These are phyloP conservation scores for Suillus lakei DNA, from an alignment of 768 basidiomycete genomes.

Conservation along the genomic window DNA sequence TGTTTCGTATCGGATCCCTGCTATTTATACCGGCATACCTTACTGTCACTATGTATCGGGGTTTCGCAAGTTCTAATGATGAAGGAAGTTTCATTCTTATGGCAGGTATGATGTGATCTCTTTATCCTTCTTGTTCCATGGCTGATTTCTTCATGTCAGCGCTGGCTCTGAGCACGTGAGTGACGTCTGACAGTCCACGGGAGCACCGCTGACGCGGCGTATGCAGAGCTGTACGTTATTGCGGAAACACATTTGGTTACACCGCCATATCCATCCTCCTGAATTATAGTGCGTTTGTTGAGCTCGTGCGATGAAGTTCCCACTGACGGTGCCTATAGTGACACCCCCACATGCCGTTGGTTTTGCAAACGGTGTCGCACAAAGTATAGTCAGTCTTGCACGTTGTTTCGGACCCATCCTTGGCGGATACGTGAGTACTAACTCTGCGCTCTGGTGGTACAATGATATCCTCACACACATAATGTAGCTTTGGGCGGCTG, in stretches of 20 bases:
- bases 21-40: conserved; percentile 92
- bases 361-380: conserved; percentile 93
- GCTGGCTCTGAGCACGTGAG: conserved; percentile 82
- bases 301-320: conserved; percentile 7
- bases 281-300: conserved; percentile 69
- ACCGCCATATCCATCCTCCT: conserved; percentile 89
- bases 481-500: conserved; percentile 71
- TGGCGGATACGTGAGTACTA: conserved; percentile 69
- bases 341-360: conserved; percentile 89
- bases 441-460: background rate
- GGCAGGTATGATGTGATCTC: conserved; percentile 56
- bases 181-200: conserved; percentile 10
- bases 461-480: conserved; percentile 15
- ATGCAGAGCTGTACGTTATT: conserved; percentile 81
- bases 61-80: conserved; percentile 68
- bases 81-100: conserved; percentile 83
- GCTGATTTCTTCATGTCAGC: conserved; percentile 43
- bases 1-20: conserved; percentile 87
- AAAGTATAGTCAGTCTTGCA: conserved; percentile 93
- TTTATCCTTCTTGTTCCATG: conserved; percentile 10
- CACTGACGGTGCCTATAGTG: conserved; percentile 52
- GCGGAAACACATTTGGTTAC: conserved; percentile 87
- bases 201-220: background rate
- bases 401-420: conserved; percentile 88
- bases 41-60: conserved; percentile 73